Evolutionary conservation across 768 basidiomycete genomes (phyloP).

Genomic region (Podaxis rugospora): DNA sequence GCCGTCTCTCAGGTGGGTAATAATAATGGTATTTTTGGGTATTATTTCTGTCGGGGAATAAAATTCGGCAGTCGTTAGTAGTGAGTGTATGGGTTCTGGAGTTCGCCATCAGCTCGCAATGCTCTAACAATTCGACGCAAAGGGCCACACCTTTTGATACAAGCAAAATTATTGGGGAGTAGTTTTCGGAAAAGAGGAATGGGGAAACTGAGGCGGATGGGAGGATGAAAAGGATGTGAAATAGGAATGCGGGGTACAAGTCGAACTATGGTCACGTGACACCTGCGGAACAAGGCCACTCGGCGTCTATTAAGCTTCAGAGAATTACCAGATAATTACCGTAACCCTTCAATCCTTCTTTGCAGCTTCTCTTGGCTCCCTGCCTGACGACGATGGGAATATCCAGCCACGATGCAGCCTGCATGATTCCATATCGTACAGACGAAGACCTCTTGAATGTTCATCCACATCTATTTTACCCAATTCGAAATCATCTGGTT

Average conservation of each 20-base stretch:
- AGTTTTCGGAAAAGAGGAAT: background rate
- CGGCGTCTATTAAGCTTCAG: background rate
- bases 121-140: background rate
- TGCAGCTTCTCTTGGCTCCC: background rate
- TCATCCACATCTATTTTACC: background rate
- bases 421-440: background rate
- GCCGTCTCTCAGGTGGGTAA: slow-evolving; percentile 7
- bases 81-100: slow-evolving; percentile 35
- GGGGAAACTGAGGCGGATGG: background rate
- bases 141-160: slow-evolving; percentile 18
- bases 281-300: background rate
- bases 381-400: slow-evolving; percentile 3
- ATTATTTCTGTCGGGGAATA: slow-evolving; percentile 12
- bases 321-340: slow-evolving; percentile 2
- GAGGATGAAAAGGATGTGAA: background rate
- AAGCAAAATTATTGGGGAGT: background rate
- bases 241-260: slow-evolving; percentile 1
- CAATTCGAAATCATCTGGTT: background rate
- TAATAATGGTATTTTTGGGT: slow-evolving; percentile 12
- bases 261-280: slow-evolving; percentile 9
- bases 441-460: background rate
- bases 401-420: background rate
- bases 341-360: background rate
- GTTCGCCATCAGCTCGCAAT: slow-evolving; percentile 6
- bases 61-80: slow-evolving; percentile 36